phyloP scores from a whole-genome alignment of 768 basidiomycete genomes.

The Kwoniella sp. region DNA sequence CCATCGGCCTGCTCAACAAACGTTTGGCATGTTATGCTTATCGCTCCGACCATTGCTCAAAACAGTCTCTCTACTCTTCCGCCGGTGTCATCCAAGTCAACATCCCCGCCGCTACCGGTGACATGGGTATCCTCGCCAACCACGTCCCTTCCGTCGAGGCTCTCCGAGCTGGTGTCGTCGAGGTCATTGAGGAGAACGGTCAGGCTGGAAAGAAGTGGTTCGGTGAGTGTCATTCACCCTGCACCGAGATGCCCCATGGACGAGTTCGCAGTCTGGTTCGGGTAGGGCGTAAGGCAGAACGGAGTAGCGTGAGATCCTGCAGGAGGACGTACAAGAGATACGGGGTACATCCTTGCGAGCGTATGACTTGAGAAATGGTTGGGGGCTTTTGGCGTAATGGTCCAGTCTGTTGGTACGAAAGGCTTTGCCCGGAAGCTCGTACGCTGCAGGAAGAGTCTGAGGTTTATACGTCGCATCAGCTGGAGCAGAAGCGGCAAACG shows the following conservation, averaged over 20 bases:
- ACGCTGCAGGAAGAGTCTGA: too few relatives aligned
- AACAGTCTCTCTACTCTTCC: conserved; percentile 84
- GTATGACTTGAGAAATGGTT: too few relatives aligned
- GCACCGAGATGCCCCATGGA: too few relatives aligned
- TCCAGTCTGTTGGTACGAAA: too few relatives aligned
- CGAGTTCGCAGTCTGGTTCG: too few relatives aligned
- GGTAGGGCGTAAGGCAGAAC: neutral
- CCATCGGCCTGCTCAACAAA: neutral
- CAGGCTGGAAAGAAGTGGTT: conserved; percentile 92
- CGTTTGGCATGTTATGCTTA: neutral
- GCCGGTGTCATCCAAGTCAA: conserved; percentile 94
- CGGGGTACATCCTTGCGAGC: too few relatives aligned
- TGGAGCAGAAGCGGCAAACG: too few relatives aligned
- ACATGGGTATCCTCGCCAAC: conserved; percentile 99
- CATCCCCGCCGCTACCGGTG: conserved; percentile 87
- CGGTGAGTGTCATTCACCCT: conserved; percentile 70
- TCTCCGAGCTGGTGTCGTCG: conserved; percentile 88
- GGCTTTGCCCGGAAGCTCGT: too few relatives aligned
- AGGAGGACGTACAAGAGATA: too few relatives aligned
- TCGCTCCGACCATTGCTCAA: neutral
- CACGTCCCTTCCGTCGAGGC: conserved; percentile 98
- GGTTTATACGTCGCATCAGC: too few relatives aligned
- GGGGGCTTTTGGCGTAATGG: too few relatives aligned
- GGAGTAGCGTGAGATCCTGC: too few relatives aligned
- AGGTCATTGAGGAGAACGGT: conserved; percentile 78